These are phyloP conservation scores for Sanghuangporus sanghuang DNA, from an alignment of 1,284 basidiomycete genomes.

Conservation along the genomic window DNA sequence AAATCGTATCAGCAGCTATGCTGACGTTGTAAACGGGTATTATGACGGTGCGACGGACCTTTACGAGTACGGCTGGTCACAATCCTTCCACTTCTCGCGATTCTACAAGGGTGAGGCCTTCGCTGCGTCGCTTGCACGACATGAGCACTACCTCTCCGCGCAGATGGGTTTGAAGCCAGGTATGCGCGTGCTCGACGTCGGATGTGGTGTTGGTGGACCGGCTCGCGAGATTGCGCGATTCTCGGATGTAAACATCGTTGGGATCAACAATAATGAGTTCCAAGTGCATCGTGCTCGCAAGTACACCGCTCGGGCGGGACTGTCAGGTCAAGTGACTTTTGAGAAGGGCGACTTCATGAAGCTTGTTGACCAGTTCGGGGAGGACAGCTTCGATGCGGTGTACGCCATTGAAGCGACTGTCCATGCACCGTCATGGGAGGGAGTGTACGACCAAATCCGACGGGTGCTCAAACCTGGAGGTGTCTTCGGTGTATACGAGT, in stretches of 20 bases:
- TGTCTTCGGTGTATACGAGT: constrained; percentile 95
- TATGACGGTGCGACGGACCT: constrained; percentile 96
- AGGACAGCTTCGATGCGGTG: constrained; percentile 92
- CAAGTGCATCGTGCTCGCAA: constrained; percentile 83
- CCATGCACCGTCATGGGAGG: constrained; percentile 94
- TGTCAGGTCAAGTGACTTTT: constrained; percentile 76
- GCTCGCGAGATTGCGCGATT: constrained; percentile 94
- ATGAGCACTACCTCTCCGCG: constrained; percentile 95
- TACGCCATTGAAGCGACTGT: constrained; percentile 99
- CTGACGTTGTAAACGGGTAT: constrained; percentile 95
- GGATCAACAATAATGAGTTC: constrained; percentile 97
- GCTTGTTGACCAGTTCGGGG: constrained; percentile 87
- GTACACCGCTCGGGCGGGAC: constrained; percentile 79
- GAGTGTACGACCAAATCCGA: constrained; percentile 91
- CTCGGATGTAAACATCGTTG: constrained; percentile 82
- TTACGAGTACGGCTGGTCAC: constrained; percentile 94
- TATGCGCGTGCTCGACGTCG: constrained; percentile 97
- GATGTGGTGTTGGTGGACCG: constrained; percentile 96
- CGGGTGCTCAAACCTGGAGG: constrained; percentile 98
- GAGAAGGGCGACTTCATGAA: constrained; percentile 97
- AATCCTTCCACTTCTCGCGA: constrained; percentile 97
- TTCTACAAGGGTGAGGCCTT: constrained; percentile 97
- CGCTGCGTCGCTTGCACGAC: constrained; percentile 78
- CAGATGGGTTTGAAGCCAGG: constrained; percentile 81
- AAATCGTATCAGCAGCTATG: constrained; percentile 81